Evolutionary conservation across 2,329 filamentous ascomycete species (phyloP), one percentile per base, ranked within the genome.

Genomic region (Fusarium nurragi): DNA sequence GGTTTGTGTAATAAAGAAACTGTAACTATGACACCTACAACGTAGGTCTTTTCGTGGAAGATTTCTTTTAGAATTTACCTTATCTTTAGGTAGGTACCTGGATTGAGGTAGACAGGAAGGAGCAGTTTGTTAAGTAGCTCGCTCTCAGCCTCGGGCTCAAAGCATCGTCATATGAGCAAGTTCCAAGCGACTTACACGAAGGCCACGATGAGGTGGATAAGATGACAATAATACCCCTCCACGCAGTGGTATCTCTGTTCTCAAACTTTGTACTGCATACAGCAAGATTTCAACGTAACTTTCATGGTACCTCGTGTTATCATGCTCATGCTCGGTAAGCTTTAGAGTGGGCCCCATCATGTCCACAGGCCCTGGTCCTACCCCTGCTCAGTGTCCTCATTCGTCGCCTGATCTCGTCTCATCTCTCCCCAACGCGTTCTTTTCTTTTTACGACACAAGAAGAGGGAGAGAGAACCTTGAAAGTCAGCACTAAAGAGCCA

Each of bases 371-470:
- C 68, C 68, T 68, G 50, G 67, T 64, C 45, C 49, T 28, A 65
- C 57, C 69, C 69, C 50, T 56, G 63, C 44, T 48, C 23, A 40
- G 57, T 40, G 38, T 56, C 59, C 64, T 62, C 58, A 72, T 72
- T 72, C 70, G 70, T 56, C 58, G 62, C 70, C 68, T 72, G 64
- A 38, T 71, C 43, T 58, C 50, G 62, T 58, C 61, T 64, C 57
- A 56, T 66, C 57, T 61, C 57, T 61, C 66, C 58, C 65, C 60
- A 61, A 65, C 70, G 65, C 70, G 67, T 68, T 68, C 69, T 69
- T 72, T 72, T 68, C 51, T 69, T 72, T 72, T 72, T 70, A 55
- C 50, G 69, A 66, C 64, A 60, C 48, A 59, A 44, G 46, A 56
- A 38, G 49, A 61, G 49, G 50, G 34, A 62, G 58, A 61, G 43